Evolutionary conservation across 345 rosid genomes (phyloP).

Genomic region (Brassica rapa): DNA sequence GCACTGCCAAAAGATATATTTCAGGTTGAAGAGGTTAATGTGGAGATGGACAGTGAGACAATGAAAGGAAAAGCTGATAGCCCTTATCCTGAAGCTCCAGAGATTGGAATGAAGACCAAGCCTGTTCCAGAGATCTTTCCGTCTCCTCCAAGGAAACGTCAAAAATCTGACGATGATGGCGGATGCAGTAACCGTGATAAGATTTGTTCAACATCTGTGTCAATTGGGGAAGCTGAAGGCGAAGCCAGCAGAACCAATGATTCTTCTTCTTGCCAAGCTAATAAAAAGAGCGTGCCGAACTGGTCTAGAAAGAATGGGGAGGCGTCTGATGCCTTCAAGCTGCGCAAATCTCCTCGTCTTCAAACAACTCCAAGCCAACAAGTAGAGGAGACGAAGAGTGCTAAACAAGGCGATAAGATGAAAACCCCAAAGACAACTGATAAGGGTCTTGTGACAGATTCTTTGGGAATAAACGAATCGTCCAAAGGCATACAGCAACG

Average conservation of each 20-base stretch:
- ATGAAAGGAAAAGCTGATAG: conserved; percentile 27
- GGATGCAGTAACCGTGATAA: conserved; percentile 7
- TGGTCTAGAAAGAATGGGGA: conserved; percentile 18
- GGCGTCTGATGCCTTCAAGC: conserved; percentile 16
- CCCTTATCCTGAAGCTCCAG: conserved; percentile 19
- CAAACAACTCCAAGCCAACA: conserved; percentile 16
- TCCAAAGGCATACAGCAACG: conserved; percentile 45
- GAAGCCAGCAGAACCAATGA: conserved; percentile 8
- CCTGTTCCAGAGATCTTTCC: conserved; percentile 25
- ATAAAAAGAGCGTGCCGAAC: conserved; percentile 17
- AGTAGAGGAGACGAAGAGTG: conserved; percentile 28
- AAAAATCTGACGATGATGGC: conserved; percentile 19
- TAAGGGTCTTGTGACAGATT: conserved; percentile 32
- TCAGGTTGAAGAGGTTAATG: conserved; percentile 24
- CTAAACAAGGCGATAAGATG: conserved; percentile 21
- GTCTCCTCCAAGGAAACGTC: conserved; percentile 42
- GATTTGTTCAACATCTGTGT: conserved; percentile 9
- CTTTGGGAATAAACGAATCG: conserved; percentile 42
- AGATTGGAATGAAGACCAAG: conserved; percentile 19
- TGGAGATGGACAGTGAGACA: conserved; percentile 29
- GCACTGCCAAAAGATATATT: conserved; percentile 52
- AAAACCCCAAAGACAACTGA: conserved; percentile 22
- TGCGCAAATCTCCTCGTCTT: conserved; percentile 38
- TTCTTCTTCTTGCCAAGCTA: conserved; percentile 33
- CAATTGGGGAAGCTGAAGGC: conserved; percentile 11